Conservation (phyloP, 2,329 filamentous ascomycete species). For the Gremmenia infestans region DNA sequence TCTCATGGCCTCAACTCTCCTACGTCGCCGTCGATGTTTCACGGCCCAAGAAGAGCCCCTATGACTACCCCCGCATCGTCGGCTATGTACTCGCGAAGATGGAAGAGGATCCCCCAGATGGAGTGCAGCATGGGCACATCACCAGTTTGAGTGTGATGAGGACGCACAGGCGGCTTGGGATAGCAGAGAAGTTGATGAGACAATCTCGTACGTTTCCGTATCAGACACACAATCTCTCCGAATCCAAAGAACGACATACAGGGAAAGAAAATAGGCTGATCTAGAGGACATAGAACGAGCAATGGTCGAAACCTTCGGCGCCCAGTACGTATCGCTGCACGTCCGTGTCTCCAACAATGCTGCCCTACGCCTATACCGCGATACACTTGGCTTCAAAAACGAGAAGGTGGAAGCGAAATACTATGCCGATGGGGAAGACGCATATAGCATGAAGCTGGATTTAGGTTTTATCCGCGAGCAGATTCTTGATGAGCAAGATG, state of each 20-base stretch:
- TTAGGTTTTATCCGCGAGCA: constrained; percentile 54
- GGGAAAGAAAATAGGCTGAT: constrained; percentile 7
- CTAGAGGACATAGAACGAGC: constrained; percentile 70
- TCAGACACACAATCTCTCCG: background rate
- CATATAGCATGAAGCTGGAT: constrained; percentile 89
- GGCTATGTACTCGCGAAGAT: constrained; percentile 99
- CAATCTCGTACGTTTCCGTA: constrained; percentile 70
- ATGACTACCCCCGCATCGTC: constrained; percentile 94
- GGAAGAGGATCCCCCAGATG: constrained; percentile 94
- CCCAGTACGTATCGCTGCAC: constrained; percentile 90
- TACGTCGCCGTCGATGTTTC: constrained; percentile 94
- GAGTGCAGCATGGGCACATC: constrained; percentile 91
- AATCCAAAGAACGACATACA: background rate
- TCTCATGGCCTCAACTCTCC: constrained; percentile 95
- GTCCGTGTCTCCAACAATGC: constrained; percentile 92
- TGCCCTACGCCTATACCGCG: constrained; percentile 85
- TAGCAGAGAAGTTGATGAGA: constrained; percentile 96
- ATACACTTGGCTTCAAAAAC: constrained; percentile 83
- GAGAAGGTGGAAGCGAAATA: constrained; percentile 85
- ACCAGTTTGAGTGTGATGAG: constrained; percentile 94
- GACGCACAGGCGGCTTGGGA: constrained; percentile 83
- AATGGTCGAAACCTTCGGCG: constrained; percentile 93
- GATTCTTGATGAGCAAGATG: constrained; percentile 44
- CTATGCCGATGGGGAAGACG: constrained; percentile 97
- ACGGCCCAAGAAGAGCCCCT: constrained; percentile 68